phyloP scores from a whole-genome alignment of 306 rosid genomes.

The Vachellia collinsii region DNA sequence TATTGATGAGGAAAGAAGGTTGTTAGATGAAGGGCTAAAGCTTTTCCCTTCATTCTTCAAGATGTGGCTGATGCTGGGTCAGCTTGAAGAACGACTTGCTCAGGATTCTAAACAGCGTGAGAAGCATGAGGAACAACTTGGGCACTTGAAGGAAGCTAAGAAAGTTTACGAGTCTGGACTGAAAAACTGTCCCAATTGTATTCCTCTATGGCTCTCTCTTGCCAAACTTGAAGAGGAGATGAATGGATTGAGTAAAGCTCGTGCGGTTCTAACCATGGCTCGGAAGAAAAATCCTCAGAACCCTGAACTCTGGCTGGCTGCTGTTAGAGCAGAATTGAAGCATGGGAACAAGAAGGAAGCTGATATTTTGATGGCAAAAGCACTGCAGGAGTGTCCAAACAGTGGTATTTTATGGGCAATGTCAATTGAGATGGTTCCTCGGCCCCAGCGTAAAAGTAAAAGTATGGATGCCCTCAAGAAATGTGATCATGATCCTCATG shows the following conservation, averaged over 20 bases:
- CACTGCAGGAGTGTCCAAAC: conserved; percentile 84
- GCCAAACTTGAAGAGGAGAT: conserved; percentile 28
- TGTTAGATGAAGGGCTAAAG: conserved; percentile 78
- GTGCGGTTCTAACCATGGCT: conserved; percentile 88
- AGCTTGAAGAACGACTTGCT: conserved; percentile 77
- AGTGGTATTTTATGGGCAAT: conserved; percentile 92
- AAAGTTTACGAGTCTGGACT: conserved; percentile 74
- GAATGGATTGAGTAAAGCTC: conserved; percentile 2
- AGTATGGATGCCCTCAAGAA: conserved; percentile 90
- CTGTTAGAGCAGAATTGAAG: conserved; percentile 78
- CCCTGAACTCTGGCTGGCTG: conserved; percentile 91
- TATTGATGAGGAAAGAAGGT: conserved; percentile 68
- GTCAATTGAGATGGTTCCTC: conserved; percentile 91
- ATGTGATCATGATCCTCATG: conserved; percentile 89
- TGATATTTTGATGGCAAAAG: conserved; percentile 91
- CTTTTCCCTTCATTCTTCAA: conserved; percentile 80
- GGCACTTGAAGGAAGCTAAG: conserved; percentile 71
- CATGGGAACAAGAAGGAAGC: conserved; percentile 84
- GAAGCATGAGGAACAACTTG: conserved; percentile 58
- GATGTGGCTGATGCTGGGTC: conserved; percentile 95
- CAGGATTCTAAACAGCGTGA: conserved; percentile 31
- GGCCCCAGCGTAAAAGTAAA: conserved; percentile 82
- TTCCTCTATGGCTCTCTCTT: conserved; percentile 84
- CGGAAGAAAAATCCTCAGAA: conserved; percentile 88
- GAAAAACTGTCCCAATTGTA: conserved; percentile 69